Conservation (phyloP, 768 basidiomycete genomes). For the Amanita polypyramis region DNA sequence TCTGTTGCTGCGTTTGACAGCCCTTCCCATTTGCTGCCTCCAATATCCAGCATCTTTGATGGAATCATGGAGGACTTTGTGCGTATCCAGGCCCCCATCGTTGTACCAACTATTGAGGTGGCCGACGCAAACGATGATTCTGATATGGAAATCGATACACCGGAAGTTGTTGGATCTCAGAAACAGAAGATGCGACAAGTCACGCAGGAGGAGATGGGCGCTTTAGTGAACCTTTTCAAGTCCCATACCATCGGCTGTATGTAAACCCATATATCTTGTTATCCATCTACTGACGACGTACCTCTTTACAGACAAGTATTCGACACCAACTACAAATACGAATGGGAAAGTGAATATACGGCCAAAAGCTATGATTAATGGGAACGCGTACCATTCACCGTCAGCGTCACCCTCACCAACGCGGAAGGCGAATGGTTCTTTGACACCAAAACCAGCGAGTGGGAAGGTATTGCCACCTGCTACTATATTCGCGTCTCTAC, state of each 20-base stretch:
- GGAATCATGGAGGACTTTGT: conserved; percentile 32
- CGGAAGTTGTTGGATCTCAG: conserved; percentile 13
- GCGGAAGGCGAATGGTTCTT: neutral
- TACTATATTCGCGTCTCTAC: conserved; percentile 9
- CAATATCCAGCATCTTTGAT: conserved; percentile 54
- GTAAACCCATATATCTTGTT: conserved; percentile 9
- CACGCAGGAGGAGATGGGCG: conserved; percentile 43
- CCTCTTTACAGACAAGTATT: conserved; percentile 2
- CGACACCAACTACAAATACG: conserved; percentile 1
- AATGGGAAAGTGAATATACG: conserved; percentile 5
- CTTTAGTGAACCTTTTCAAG: conserved; percentile 57
- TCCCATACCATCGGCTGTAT: conserved; percentile 33
- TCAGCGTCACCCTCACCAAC: neutral
- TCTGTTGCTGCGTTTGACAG: conserved; percentile 45
- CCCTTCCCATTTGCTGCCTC: conserved; percentile 70
- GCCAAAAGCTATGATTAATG: conserved; percentile 9
- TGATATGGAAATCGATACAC: conserved; percentile 33
- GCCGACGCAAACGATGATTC: conserved; percentile 26
- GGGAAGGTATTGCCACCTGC: neutral
- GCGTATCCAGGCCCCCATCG: conserved; percentile 13
- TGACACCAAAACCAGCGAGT: neutral
- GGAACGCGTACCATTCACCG: conserved; percentile 2
- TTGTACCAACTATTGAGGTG: conserved; percentile 9
- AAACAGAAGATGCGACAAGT: conserved; percentile 23
- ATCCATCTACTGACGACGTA: neutral